Evolutionary conservation across 2,329 filamentous ascomycete species (phyloP), one percentile per base, ranked within the genome.

Genomic region (Verticillium tricorpus): DNA sequence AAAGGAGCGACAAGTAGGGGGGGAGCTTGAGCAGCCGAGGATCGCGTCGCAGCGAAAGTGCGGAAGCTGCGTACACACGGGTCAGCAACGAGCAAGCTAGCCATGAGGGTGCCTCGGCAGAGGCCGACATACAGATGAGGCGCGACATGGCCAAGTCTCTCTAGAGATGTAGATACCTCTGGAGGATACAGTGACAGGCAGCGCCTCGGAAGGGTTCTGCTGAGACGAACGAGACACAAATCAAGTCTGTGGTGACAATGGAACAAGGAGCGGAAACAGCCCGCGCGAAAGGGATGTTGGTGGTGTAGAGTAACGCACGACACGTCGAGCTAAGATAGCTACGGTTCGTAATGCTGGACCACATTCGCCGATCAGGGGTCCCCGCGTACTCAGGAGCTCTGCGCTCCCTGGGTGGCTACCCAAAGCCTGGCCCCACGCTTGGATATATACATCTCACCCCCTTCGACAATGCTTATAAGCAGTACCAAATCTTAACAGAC

Each of bases 1-100:
- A 96, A 50, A 96, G 79, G 59, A 92, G 83, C 37, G 94, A 97
- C 37, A 98, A 79, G 78, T 96, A 94, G 15, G 93, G 92, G 50
- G 94, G 93, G 19, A 96, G 78, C 77, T 91, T 91, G 66, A 95
- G 85, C 62, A 97, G 81, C 67, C 91, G 86, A 69, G 91, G 90
- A 75, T 97, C 91, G 75, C 87, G 88, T 72, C 92, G 89, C 71
- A 97, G 81, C 69, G 85, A 85, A 69, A 91, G 77, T 65, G 88
- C 81, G 69, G 89, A 80, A 66, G 84, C 84, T 87, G 58, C 32
- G 50, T 32, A 22, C 22, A 35, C 7, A 11, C 8, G n/a, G 11
- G 25, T 19, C 12, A 52, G 45, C 19, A 14, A 22, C 5, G 12
- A 22, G 45, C 19, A 25, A 22, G n/a, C n/a, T n/a, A 19, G 35